Base-by-base conservation (phyloP, 768 basidiomycete genomes). In the Amanita subjunquillea region DNA sequence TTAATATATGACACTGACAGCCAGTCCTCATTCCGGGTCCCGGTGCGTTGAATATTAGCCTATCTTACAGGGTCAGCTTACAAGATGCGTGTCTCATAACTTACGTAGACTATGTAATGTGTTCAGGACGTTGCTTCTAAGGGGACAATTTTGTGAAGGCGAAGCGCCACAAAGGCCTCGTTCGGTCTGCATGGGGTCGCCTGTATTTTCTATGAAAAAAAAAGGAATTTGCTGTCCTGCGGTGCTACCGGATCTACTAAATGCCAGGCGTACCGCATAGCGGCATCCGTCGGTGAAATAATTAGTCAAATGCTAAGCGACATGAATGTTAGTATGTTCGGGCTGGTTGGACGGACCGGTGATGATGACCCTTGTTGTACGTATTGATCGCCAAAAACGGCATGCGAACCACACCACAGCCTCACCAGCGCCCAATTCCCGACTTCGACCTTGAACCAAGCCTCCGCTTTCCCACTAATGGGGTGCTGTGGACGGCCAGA, bases 401-500 rank as follows among this genome's bases (percentile, higher is more conserved):
- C 6, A 22, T 12, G 22, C 54, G 39, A 50, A 55, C 57, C 59
- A 65, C 62, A 55, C 57, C 59, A 65, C 62, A 60, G 62, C 65
- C 64, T 34, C 34, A 34, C 48, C 48, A 38, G 46, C 42, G 25
- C 41, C 48, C 44, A 45, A 48, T 17, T 53, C 55, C 41, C 36
- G 23, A 32, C 38, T 39, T 47, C 29, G 22, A 36, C 32, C 38
- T 32, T n/a, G 48, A 30, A 40, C 37, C 45, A 59, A n/a, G 34
- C 29, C 44, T 43, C 47, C 34, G 49, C 50, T 30, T 47, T 22
- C n/a, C 56, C 55, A 58, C 67, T 58, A 58, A 85, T 84, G 82
- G 73, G 78, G 56, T 87, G 87, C 60, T 89, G 86, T 62, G 83
- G 83, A n/a, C 73, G 77, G 45, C 57, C 74, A 7, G 56, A 59